A percentile compares a stretch with the other conserved stretches of the same genome.
phyloP scores from a whole-genome alignment of 108 stramenopile genomes.

The Nitzschia putrida region DNA sequence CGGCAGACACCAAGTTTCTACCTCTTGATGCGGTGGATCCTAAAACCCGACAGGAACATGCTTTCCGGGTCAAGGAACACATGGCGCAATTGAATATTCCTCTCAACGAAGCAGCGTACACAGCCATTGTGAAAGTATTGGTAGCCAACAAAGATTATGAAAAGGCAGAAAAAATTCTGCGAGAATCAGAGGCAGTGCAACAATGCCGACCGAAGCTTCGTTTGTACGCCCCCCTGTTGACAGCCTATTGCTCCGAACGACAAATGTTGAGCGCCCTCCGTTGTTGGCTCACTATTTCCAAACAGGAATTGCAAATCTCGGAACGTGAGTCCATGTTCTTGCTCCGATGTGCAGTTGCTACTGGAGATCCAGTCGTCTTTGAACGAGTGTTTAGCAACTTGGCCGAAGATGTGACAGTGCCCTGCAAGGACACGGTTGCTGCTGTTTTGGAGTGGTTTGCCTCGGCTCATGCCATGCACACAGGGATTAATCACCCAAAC shows the following conservation, averaged over 20 bases:
- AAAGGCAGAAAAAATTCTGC: slow-evolving; percentile 51
- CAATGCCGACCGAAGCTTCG: slow-evolving; percentile 82
- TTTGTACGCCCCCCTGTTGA: slow-evolving; percentile 65
- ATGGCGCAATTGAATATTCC: slow-evolving; percentile 64
- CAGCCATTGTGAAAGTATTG: slow-evolving; percentile 74
- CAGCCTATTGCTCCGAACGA: slow-evolving; percentile 59
- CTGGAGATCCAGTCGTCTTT: slow-evolving; percentile 51
- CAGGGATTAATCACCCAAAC: slow-evolving; percentile 2
- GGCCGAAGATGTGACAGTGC: slow-evolving; percentile 77
- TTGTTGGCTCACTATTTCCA: slow-evolving; percentile 58
- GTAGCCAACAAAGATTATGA: slow-evolving; percentile 50
- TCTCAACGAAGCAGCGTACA: slow-evolving; percentile 78
- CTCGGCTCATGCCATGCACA: slow-evolving; percentile 24
- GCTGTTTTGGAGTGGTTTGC: slow-evolving; percentile 74
- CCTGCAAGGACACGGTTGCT: slow-evolving; percentile 55
- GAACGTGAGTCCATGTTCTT: slow-evolving; percentile 72
- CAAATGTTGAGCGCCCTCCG: slow-evolving; percentile 43
- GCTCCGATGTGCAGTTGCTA: slow-evolving; percentile 53
- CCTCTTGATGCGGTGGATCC: slow-evolving; percentile 13
- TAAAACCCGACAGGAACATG: slow-evolving; percentile 54
- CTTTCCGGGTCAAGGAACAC: slow-evolving; percentile 65
- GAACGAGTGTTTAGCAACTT: slow-evolving; percentile 70
- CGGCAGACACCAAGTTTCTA: background rate
- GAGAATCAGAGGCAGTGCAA: slow-evolving; percentile 60
- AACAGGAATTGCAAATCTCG: slow-evolving; percentile 37